phyloP scores from a whole-genome alignment of 495 filamentous ascomycete genomes.

The Peziza echinospora region DNA sequence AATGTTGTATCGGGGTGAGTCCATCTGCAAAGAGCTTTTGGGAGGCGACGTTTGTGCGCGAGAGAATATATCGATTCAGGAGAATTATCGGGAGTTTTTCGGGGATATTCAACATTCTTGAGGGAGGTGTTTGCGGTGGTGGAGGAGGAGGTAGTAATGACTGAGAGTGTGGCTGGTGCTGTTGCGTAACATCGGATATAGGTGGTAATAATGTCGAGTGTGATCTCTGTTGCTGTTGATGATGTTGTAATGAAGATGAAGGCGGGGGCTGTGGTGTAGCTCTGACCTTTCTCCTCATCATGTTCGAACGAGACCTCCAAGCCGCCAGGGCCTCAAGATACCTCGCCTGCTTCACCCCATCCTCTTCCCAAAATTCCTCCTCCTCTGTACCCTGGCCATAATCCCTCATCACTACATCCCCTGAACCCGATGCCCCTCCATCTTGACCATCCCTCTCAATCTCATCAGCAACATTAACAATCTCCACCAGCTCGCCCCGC shows the following conservation, averaged over 20 bases:
- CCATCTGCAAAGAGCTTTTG: constrained; percentile 51
- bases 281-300: constrained; percentile 10
- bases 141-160: constrained; percentile 20
- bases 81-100: constrained; percentile 24
- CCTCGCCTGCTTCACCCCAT: constrained; percentile 6
- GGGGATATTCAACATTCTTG: too few species aligned
- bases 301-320: constrained; percentile 12
- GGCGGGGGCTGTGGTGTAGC: not conserved
- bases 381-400: not conserved
- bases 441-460: not conserved
- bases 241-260: not conserved
- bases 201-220: not conserved
- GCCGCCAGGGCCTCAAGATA: constrained; percentile 13
- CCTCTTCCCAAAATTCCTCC: not conserved
- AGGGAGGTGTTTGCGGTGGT: constrained; percentile 24
- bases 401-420: not conserved
- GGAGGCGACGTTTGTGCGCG: constrained; percentile 51
- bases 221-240: constrained; percentile 6
- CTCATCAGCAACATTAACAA: constrained; percentile 12
- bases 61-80: constrained; percentile 31
- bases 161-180: constrained; percentile 7
- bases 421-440: not conserved
- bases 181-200: not conserved
- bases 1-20: constrained; percentile 66
- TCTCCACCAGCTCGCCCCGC: constrained; percentile 11